Percentiles rank a stretch among this genome's conserved stretches.
Conservation (phyloP, 768 basidiomycete genomes). For the Mycena polygramma region DNA sequence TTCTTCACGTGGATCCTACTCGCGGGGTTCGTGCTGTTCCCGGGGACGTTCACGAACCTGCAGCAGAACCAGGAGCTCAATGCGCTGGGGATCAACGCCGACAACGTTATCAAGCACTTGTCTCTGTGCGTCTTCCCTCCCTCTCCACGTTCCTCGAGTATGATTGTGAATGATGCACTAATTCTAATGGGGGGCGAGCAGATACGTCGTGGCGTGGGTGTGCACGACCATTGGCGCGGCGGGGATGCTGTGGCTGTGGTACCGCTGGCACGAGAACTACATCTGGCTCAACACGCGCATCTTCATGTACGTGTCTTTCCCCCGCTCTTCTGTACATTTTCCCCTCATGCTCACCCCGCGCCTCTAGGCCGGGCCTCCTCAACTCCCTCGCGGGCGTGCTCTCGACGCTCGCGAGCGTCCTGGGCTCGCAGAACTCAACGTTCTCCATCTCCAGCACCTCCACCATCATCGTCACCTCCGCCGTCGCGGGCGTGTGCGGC, state of each 20-base stretch:
- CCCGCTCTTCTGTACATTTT: not conserved
- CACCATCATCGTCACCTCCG: constrained; percentile 63
- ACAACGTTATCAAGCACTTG: constrained; percentile 55
- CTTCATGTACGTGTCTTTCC: constrained; percentile 60
- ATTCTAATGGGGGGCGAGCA: constrained; percentile 35
- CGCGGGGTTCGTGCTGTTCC: constrained; percentile 74
- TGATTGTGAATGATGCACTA: not conserved
- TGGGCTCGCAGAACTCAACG: constrained; percentile 61
- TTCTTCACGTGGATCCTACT: constrained; percentile 76
- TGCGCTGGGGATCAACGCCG: constrained; percentile 48
- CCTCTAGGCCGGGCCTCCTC: constrained; percentile 64
- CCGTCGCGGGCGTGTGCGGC: constrained; percentile 56
- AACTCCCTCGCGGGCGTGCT: constrained; percentile 70
- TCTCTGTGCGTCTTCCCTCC: constrained; percentile 56
- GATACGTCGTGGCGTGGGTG: constrained; percentile 67
- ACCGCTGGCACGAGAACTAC: constrained; percentile 70
- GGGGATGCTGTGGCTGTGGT: constrained; percentile 74
- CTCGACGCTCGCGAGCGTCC: constrained; percentile 66
- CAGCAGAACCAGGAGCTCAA: constrained; percentile 40
- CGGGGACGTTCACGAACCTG: constrained; percentile 70
- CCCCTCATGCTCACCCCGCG: not conserved
- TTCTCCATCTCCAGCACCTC: constrained; percentile 57
- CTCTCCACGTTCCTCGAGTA: too few species aligned
- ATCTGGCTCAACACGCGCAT: constrained; percentile 69
- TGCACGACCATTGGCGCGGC: constrained; percentile 64